Evolutionary conservation across 108 stramenopile species (phyloP).

Genomic region (Cyclotella baltica): DNA sequence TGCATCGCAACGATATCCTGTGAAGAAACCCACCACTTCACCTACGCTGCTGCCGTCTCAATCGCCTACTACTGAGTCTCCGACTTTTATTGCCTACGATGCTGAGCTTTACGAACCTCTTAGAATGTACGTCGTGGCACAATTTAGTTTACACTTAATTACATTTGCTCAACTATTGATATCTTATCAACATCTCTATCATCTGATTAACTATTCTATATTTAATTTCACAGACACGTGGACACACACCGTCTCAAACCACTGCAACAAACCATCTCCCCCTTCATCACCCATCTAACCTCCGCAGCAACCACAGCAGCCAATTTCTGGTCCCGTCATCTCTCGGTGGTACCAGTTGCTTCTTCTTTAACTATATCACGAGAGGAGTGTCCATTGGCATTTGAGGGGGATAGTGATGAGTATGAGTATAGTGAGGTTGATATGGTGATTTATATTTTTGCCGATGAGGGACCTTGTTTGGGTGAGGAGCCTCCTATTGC

Average conservation of each 20-base stretch:
- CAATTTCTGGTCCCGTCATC: slow-evolving; percentile 25
- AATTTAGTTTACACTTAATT: no score
- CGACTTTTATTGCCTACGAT: slow-evolving; percentile 10
- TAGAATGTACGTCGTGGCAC: slow-evolving; percentile 10
- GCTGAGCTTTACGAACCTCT: slow-evolving; percentile 13
- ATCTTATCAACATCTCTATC: neutral
- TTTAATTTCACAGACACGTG: neutral
- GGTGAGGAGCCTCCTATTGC: slow-evolving; percentile 35
- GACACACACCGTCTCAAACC: slow-evolving; percentile 7
- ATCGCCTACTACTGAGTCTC: neutral
- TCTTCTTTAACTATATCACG: neutral
- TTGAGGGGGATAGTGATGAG: neutral
- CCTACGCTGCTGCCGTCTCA: neutral
- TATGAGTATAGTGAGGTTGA: slow-evolving; percentile 12
- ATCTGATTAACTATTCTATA: neutral
- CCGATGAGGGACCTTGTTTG: slow-evolving; percentile 37
- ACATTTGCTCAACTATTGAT: no score
- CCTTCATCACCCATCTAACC: slow-evolving; percentile 8
- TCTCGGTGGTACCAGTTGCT: slow-evolving; percentile 29
- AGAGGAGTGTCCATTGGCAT: slow-evolving; percentile 27
- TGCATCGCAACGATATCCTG: neutral
- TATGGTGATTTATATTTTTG: slow-evolving; percentile 27
- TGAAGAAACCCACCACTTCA: neutral
- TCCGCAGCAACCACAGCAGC: slow-evolving; percentile 19
- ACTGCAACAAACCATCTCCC: slow-evolving; percentile 4